phyloP scores from a whole-genome alignment of 176 grass and related monocot species.

The Aegilops sharonensis region DNA sequence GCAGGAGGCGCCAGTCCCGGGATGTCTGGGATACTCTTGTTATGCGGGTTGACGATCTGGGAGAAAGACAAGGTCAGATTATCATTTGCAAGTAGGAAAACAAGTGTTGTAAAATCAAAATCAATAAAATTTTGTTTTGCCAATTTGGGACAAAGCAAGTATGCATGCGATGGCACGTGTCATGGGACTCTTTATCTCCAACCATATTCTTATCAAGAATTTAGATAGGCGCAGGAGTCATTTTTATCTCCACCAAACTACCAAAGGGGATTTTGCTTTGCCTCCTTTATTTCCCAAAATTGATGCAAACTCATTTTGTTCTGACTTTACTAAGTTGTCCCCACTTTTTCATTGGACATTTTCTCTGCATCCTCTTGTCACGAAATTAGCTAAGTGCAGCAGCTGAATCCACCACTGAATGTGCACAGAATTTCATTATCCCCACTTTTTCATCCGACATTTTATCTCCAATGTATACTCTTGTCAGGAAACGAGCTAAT shows the following conservation, averaged over 20 bases:
- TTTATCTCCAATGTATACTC: background rate
- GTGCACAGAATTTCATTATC: background rate
- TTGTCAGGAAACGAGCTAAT: background rate
- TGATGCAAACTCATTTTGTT: background rate
- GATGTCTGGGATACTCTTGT: conserved; percentile 90
- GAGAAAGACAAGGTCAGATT: conserved; percentile 6
- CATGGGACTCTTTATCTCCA: background rate
- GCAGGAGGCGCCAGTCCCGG: conserved; percentile 93
- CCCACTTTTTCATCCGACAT: background rate
- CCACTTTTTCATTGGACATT: background rate
- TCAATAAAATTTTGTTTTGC: background rate
- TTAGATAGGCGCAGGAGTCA: background rate
- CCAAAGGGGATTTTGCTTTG: background rate
- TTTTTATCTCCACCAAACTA: background rate
- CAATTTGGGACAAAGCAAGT: background rate
- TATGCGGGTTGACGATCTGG: conserved; percentile 85
- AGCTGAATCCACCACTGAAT: background rate
- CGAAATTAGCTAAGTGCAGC: background rate
- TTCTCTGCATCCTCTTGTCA: background rate
- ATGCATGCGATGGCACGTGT: background rate
- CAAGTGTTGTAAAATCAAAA: background rate
- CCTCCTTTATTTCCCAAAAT: background rate
- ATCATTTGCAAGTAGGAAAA: background rate
- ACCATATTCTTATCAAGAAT: background rate
- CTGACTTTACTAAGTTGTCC: background rate